Evolutionary conservation across 2,329 filamentous ascomycete genomes (phyloP).

Genomic region (Ophiostoma montium): DNA sequence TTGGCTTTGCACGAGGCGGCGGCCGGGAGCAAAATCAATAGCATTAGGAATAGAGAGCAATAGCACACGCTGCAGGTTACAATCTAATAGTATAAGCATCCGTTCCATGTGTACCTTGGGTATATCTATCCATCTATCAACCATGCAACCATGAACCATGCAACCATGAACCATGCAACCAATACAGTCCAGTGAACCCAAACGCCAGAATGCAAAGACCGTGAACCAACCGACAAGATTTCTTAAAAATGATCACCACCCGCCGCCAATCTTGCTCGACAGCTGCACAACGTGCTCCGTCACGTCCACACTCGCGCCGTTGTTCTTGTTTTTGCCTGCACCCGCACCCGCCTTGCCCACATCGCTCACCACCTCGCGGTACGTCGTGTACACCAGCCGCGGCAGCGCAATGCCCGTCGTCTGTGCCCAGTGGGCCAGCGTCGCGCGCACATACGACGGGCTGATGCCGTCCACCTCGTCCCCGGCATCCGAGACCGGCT

Average conservation of each 20-base stretch:
- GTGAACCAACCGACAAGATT: too few species aligned
- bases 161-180: neutral
- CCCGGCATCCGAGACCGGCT: too few species aligned
- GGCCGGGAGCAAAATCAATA: constrained; percentile 16
- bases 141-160: neutral
- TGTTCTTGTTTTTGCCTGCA: constrained; percentile 23
- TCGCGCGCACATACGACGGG: constrained; percentile 48
- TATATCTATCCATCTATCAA: too few species aligned
- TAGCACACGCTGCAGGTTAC: too few species aligned
- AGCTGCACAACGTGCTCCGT: constrained; percentile 76
- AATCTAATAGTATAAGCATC: too few species aligned
- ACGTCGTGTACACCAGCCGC: constrained; percentile 71
- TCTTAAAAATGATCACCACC: constrained; percentile 53
- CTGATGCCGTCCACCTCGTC: constrained; percentile 41
- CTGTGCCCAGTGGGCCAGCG: constrained; percentile 62
- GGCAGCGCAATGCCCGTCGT: constrained; percentile 57
- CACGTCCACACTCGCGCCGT: constrained; percentile 38
- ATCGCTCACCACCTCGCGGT: constrained; percentile 85
- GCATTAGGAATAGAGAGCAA: neutral
- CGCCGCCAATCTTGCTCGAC: constrained; percentile 80
- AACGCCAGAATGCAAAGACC: neutral
- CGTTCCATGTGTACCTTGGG: neutral
- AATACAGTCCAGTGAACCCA: neutral
- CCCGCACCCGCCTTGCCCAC: constrained; percentile 66
- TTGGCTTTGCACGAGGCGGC: constrained; percentile 58